Conservation (phyloP, 179 eudicot species). For the Spinacia oleracea region DNA sequence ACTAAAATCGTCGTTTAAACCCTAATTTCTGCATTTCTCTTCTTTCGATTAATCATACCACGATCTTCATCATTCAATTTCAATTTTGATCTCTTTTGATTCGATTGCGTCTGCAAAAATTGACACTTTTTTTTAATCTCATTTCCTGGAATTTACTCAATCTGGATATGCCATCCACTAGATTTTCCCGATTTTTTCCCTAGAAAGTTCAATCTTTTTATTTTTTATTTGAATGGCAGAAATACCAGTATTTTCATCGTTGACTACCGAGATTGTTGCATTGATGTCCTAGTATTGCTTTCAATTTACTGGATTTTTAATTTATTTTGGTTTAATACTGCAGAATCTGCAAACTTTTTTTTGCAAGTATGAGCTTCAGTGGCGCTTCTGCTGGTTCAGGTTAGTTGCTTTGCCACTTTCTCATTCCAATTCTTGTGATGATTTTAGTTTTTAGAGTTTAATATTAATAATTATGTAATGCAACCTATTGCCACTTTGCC, state of each 20-base stretch:
- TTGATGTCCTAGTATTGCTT: neutral
- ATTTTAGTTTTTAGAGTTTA: neutral
- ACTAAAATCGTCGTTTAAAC: neutral
- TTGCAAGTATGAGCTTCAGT: conserved; percentile 54
- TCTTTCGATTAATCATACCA: neutral
- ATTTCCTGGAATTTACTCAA: conserved; percentile 3
- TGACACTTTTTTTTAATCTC: conserved; percentile 7
- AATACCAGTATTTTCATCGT: neutral
- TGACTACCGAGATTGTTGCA: conserved; percentile 9
- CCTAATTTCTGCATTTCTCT: conserved; percentile 7
- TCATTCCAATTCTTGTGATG: neutral
- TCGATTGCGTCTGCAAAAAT: neutral
- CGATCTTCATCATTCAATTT: neutral
- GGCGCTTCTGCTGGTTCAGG: conserved; percentile 68
- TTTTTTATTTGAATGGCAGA: neutral
- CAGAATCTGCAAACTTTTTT: conserved; percentile 15
- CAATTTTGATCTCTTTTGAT: neutral
- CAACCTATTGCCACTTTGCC: neutral
- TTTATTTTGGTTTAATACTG: conserved; percentile 6
- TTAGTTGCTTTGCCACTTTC: conserved; percentile 35
- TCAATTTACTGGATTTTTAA: too few species aligned
- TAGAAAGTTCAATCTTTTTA: neutral
- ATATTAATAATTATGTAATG: neutral
- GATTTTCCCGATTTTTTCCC: neutral
- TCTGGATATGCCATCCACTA: neutral